These are phyloP conservation scores for Colletotrichum sp. DNA, from an alignment of 2,329 filamentous ascomycete genomes.

Conservation along the genomic window DNA sequence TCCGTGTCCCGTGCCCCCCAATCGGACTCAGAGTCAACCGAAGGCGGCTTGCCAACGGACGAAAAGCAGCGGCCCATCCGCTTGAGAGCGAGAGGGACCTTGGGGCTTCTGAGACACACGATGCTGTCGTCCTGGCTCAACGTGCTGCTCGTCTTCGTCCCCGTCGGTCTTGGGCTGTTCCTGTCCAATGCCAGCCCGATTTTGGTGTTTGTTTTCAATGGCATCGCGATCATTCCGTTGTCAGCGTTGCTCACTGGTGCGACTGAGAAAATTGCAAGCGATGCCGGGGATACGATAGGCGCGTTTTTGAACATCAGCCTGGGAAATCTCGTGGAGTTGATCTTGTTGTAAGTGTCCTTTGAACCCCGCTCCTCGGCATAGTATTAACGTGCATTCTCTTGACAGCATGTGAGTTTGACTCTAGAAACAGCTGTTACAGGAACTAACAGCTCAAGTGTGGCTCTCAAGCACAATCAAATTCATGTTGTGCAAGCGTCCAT, in stretches of 20 bases:
- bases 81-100: background rate
- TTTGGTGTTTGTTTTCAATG: slow-evolving; percentile 63
- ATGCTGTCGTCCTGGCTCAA: slow-evolving; percentile 60
- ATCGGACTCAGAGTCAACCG: background rate
- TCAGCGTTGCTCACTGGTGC: slow-evolving; percentile 63
- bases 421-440: background rate
- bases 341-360: slow-evolving; percentile 53
- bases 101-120: slow-evolving; percentile 17
- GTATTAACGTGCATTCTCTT: slow-evolving; percentile 8
- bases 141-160: slow-evolving; percentile 72
- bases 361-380: fast-evolving
- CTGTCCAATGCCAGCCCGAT: slow-evolving; percentile 37
- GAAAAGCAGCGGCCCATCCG: background rate
- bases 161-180: slow-evolving; percentile 67
- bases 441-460: slow-evolving; percentile 48
- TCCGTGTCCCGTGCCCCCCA: background rate
- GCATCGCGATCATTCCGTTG: slow-evolving; percentile 64
- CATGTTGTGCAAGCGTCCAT: slow-evolving; percentile 78
- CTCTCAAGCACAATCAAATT: slow-evolving; percentile 64
- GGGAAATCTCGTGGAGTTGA: slow-evolving; percentile 67
- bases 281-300: slow-evolving; percentile 63
- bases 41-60: background rate
- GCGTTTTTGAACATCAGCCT: slow-evolving; percentile 67
- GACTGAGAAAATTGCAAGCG: slow-evolving; percentile 62
- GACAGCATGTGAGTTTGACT: slow-evolving; percentile 35